Evolutionary conservation across 495 filamentous ascomycete species (phyloP).

Genomic region (Hypoxylon subgilvum): DNA sequence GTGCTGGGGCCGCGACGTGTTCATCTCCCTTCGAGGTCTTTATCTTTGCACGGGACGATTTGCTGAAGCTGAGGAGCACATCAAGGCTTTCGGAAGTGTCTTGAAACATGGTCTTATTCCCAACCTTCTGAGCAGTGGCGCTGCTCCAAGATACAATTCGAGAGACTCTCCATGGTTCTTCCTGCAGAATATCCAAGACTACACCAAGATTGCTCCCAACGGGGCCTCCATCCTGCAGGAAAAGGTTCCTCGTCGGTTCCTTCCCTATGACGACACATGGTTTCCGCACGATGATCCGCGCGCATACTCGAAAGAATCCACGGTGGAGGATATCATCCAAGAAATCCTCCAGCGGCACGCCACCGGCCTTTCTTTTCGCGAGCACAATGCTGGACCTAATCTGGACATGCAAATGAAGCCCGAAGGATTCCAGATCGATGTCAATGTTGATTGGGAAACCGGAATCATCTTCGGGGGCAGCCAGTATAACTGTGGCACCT

Average conservation of each 20-base stretch:
- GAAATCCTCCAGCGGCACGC: constrained; percentile 93
- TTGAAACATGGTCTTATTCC: constrained; percentile 99
- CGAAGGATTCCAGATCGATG: constrained; percentile 88
- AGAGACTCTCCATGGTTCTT: constrained; percentile 98
- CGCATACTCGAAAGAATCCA: constrained; percentile 82
- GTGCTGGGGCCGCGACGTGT: constrained; percentile 97
- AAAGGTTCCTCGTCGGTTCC: constrained; percentile 79
- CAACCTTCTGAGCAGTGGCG: constrained; percentile 88
- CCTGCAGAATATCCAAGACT: constrained; percentile 93
- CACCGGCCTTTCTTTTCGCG: constrained; percentile 82
- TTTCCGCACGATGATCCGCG: constrained; percentile 79
- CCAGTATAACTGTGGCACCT: constrained; percentile 94
- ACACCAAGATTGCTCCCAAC: constrained; percentile 79
- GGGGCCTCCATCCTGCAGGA: constrained; percentile 76
- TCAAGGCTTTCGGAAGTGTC: constrained; percentile 92
- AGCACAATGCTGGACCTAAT: constrained; percentile 87
- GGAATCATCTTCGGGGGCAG: constrained; percentile 96
- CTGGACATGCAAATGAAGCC: constrained; percentile 93
- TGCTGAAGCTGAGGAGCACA: constrained; percentile 88
- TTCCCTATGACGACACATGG: constrained; percentile 94
- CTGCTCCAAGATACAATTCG: constrained; percentile 90
- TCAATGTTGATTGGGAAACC: constrained; percentile 89
- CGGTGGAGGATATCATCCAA: constrained; percentile 86
- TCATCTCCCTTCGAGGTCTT: constrained; percentile 91
- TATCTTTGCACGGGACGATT: constrained; percentile 87